Base-by-base conservation (phyloP, 1,284 basidiomycete genomes). In the Clitocybe nebularis region DNA sequence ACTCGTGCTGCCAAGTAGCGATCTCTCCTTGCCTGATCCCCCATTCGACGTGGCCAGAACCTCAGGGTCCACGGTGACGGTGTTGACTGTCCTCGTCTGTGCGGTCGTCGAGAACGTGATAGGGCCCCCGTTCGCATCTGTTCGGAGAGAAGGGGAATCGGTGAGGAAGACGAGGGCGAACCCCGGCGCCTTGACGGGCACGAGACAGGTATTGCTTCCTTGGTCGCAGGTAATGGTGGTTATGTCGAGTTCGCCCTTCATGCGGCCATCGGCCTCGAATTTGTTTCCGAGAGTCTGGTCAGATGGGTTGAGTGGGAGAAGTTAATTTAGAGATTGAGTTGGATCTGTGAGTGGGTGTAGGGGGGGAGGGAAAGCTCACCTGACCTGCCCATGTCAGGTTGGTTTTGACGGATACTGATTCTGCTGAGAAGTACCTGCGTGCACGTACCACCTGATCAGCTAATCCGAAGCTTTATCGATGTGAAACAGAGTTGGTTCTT, bases 311-410 rank as follows among this genome's bases (percentile, higher is more conserved):
- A 36, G 37, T 14, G 22, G 33, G 36, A 10, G 25, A 21, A 50
- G 56, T 32, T 43, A n/a, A n/a, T n/a, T n/a, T n/a, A n/a, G n/a
- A n/a, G n/a, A n/a, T n/a, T n/a, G n/a, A n/a, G n/a, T n/a, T n/a
- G n/a, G n/a, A n/a, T n/a, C n/a, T n/a, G n/a, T n/a, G n/a, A n/a
- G n/a, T n/a, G n/a, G n/a, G n/a, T n/a, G n/a, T n/a, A n/a, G n/a
- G n/a, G n/a, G n/a, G n/a, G n/a, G n/a, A n/a, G n/a, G n/a, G n/a
- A n/a, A n/a, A n/a, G n/a, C n/a, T n/a, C n/a, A 72, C 74, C 62
- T 77, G 79, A 2, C 73, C 72, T 20, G 75, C 78, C 85, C 86
- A 90, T 0, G 79, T 84, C 52, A 87, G 77, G 58, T 84, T 81
- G 48, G 68, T 69, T 55, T 84, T 85, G 46, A 77, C 72, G 2